phyloP scores from a whole-genome alignment of 306 rosid species.

The Pterocarpus macrocarpus region DNA sequence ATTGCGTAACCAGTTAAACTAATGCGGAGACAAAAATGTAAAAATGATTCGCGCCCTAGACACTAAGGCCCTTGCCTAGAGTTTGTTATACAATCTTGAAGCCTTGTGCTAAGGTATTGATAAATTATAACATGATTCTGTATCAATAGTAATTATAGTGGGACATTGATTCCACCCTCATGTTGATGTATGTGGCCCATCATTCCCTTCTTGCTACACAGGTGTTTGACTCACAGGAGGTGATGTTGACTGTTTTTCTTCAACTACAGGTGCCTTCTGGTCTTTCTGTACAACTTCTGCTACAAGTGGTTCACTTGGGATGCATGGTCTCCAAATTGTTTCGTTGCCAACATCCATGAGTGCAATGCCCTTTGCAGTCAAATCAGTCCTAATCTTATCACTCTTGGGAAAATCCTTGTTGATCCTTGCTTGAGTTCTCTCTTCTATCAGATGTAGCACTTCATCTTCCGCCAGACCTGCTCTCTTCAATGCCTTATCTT shows the following conservation, averaged over 20 bases:
- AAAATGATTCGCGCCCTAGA: constrained; percentile 4
- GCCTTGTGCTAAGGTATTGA: constrained; percentile 29
- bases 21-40: constrained; percentile 18
- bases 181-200: constrained; percentile 35
- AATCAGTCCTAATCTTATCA: constrained; percentile 76
- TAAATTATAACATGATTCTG: constrained; percentile 47
- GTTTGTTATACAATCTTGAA: constrained; percentile 36
- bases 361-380: constrained; percentile 80
- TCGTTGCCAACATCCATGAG: constrained; percentile 91
- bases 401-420: constrained; percentile 77
- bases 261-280: constrained; percentile 40
- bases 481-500: constrained; percentile 80
- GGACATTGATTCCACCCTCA: constrained; percentile 34
- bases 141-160: constrained; percentile 36
- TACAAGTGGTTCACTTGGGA: constrained; percentile 51
- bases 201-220: constrained; percentile 39
- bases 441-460: constrained; percentile 67
- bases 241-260: constrained; percentile 38
- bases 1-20: constrained; percentile 22
- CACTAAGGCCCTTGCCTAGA: constrained; percentile 20
- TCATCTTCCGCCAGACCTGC: constrained; percentile 78
- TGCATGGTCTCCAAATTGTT: constrained; percentile 85
- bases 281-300: constrained; percentile 46
- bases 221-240: constrained; percentile 29
- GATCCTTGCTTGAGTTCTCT: constrained; percentile 80